Evolutionary conservation across 441 rosid species (phyloP), one percentile per base, ranked within the genome.

Genomic region (Kokia cookei): DNA sequence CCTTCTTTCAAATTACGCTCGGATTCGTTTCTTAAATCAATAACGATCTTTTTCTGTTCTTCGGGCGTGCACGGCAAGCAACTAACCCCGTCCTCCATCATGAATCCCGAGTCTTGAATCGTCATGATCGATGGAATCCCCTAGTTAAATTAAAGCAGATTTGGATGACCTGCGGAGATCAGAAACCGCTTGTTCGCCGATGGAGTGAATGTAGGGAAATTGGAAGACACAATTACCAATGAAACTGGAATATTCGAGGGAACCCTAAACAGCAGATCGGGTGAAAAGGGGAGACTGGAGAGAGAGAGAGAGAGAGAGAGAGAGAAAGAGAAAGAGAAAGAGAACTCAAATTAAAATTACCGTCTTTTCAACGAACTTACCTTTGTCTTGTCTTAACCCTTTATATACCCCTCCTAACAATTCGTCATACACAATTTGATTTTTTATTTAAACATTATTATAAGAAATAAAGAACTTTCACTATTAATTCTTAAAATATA

Each of bases 1-100:
- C 97, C 98, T 64, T 91, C 91, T 71, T 81, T 86, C 84, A 89
- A 77, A 82, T 79, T 73, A 50, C 45, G 78, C 64, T 92, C 94
- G 10, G 97, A 88, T 84, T 89, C 84, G 57, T 55, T 63, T 62
- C 37, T 81, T 75, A 96, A 76, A 68, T 86, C 87, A 59, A 76
- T 64, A 5, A 96, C 82, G 77, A 92, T 83, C 84, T 79, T 89
- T 75, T 75, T 89, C 87, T 96, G 95, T 53, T 89, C 90, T 37
- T 88, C 84, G 3, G 86, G 88, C 67, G 93, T 79, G 73, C 80
- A 82, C 2, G 96, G 93, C 77, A 89, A 74, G 66, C 83, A 86
- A 78, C 85, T 82, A 3, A 75, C 81, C 73, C 86, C 87, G 73
- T 79, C 85, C 17, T 86, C 90, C 79, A 87, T 77, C 88, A 85